Evolutionary conservation across 768 basidiomycete species (phyloP).

Genomic region (Chalciporus sphaerocephalus): DNA sequence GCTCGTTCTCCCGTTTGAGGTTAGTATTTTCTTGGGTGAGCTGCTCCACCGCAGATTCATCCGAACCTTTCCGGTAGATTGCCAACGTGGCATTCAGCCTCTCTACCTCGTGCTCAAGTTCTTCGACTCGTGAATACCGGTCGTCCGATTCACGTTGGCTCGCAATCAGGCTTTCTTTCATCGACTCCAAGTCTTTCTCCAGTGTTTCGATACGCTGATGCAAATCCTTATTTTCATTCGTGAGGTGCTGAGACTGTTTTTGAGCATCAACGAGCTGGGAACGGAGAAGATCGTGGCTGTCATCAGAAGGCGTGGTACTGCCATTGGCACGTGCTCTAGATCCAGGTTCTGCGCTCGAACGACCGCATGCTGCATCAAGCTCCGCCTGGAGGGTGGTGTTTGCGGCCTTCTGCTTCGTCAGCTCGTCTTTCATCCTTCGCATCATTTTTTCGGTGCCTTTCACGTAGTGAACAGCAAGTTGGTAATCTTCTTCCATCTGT

Average conservation of each 20-base stretch:
- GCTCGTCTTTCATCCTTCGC: conserved; percentile 91
- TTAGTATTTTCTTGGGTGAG: conserved; percentile 76
- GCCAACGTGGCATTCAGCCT: conserved; percentile 67
- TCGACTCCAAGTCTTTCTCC: conserved; percentile 67
- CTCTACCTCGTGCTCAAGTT: conserved; percentile 77
- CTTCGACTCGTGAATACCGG: conserved; percentile 68
- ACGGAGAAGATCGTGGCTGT: conserved; percentile 59
- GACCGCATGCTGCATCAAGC: conserved; percentile 65
- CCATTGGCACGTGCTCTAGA: conserved; percentile 61
- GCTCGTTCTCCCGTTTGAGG: conserved; percentile 81
- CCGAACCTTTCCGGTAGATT: conserved; percentile 70
- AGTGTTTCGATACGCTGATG: conserved; percentile 66
- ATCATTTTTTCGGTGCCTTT: conserved; percentile 99
- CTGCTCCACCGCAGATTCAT: conserved; percentile 75
- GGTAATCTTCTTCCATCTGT: conserved; percentile 93
- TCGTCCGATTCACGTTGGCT: conserved; percentile 80
- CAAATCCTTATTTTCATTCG: conserved; percentile 72
- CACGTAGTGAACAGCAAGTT: conserved; percentile 94
- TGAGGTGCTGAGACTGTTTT: conserved; percentile 66
- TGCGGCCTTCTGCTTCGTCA: conserved; percentile 82
- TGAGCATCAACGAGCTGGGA: conserved; percentile 74
- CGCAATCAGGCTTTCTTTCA: conserved; percentile 64
- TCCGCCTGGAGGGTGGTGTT: conserved; percentile 82
- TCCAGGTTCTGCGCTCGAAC: conserved; percentile 49
- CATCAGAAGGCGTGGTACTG: conserved; percentile 76